Percentiles rank a stretch among this genome's conserved stretches.
Evolutionary conservation across 768 basidiomycete species (phyloP).

Genomic region (Russula earlei): DNA sequence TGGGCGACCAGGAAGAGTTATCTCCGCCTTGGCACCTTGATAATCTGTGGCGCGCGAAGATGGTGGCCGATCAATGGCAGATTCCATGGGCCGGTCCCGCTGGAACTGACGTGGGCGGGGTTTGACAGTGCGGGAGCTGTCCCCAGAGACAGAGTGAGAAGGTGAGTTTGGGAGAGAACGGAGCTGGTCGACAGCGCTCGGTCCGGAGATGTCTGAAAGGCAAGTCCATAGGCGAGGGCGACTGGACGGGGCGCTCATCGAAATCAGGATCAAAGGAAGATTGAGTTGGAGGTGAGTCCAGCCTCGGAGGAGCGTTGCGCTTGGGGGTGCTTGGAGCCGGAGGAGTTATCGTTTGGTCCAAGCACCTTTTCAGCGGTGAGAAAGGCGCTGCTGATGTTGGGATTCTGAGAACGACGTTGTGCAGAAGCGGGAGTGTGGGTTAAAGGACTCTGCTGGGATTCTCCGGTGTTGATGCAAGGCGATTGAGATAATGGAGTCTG

Average conservation of each 20-base stretch:
- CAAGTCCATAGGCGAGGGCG: background rate
- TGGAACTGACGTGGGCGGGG: background rate
- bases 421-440: conserved; percentile 8
- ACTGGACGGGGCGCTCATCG: background rate
- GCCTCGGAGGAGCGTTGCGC: background rate
- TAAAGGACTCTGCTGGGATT: background rate
- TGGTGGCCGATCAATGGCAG: background rate
- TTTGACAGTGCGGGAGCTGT: background rate
- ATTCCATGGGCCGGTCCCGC: background rate
- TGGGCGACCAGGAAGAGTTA: background rate
- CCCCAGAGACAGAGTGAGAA: background rate
- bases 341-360: background rate
- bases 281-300: background rate
- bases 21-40: background rate
- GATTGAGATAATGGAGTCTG: background rate
- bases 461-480: background rate
- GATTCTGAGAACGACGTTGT: background rate
- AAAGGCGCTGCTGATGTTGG: background rate
- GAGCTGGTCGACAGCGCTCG: background rate
- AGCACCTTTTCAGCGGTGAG: background rate
- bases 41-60: background rate
- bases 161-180: background rate
- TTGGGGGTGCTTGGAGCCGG: background rate
- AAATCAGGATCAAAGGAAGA: background rate
- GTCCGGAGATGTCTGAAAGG: background rate